A percentile compares a stretch with the other conserved stretches of the same genome.
Evolutionary conservation across 208 protist genomes (phyloP).

Genomic region (Trypanosoma theileri): DNA sequence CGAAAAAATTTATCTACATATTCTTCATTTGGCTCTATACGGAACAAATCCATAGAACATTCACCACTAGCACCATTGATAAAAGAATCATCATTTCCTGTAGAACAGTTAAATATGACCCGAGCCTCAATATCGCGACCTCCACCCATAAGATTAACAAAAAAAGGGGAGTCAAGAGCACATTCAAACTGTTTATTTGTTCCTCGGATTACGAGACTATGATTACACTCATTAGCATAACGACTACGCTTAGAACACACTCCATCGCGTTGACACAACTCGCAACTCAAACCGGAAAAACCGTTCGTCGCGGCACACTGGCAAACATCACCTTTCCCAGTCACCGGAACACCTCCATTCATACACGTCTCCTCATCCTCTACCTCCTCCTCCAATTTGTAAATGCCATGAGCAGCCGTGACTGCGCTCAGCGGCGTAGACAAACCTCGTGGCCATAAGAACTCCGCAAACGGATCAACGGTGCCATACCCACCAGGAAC

Average conservation of each 20-base stretch:
- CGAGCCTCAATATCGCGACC: slow-evolving; percentile 61
- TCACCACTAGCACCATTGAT: slow-evolving; percentile 25
- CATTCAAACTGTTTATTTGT: slow-evolving; percentile 85
- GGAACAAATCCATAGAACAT: slow-evolving; percentile 72
- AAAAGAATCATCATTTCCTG: slow-evolving; percentile 47
- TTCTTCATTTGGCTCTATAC: slow-evolving; percentile 57
- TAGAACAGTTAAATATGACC: slow-evolving; percentile 69
- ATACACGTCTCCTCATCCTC: slow-evolving; percentile 30
- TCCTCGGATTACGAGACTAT: slow-evolving; percentile 41
- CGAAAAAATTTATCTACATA: slow-evolving; percentile 83
- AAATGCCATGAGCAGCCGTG: too few species aligned
- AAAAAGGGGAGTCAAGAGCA: slow-evolving; percentile 46
- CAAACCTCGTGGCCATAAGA: too few species aligned
- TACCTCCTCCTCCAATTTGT: too few species aligned
- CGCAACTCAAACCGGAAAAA: slow-evolving; percentile 68
- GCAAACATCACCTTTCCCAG: slow-evolving; percentile 30
- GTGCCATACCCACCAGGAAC: too few species aligned
- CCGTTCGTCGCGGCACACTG: slow-evolving; percentile 40
- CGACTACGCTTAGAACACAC: slow-evolving; percentile 44
- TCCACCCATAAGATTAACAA: slow-evolving; percentile 62
- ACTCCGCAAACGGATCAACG: too few species aligned
- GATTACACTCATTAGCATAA: slow-evolving; percentile 40
- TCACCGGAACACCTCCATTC: slow-evolving; percentile 43
- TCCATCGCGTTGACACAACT: slow-evolving; percentile 55
- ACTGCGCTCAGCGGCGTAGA: too few species aligned